phyloP scores from a whole-genome alignment of 129 eudicot species.

The Deinandra increscens region DNA sequence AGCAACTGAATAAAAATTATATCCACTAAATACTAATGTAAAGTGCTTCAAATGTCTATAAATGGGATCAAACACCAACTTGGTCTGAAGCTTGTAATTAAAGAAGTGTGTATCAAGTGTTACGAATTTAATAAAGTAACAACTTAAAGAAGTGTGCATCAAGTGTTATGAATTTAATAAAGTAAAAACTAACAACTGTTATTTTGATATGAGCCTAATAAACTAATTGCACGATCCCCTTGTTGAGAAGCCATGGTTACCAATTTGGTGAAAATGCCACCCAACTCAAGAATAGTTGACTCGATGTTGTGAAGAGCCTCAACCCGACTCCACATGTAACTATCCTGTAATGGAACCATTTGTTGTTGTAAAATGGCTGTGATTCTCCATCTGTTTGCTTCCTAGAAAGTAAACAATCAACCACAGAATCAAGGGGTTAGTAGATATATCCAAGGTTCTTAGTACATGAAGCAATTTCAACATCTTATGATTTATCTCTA shows the following conservation, averaged over 20 bases:
- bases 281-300: slow-evolving; percentile 85
- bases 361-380: slow-evolving; percentile 75
- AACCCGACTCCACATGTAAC: slow-evolving; percentile 88
- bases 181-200: background rate
- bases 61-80: no score
- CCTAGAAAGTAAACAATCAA: slow-evolving; percentile 40
- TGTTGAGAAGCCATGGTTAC: slow-evolving; percentile 95
- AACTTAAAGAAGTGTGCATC: no score
- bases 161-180: slow-evolving; percentile 12
- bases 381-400: slow-evolving; percentile 81
- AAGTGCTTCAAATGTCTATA: no score
- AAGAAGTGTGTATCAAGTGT: no score
- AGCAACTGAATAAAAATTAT: no score
- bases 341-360: slow-evolving; percentile 74
- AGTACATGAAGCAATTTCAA: background rate
- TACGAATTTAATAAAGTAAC: no score
- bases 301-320: slow-evolving; percentile 93
- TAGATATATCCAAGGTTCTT: slow-evolving; percentile 11
- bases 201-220: slow-evolving; percentile 28
- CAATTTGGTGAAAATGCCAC: slow-evolving; percentile 77
- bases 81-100: no score
- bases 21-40: no score
- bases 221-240: slow-evolving; percentile 91
- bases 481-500: background rate
- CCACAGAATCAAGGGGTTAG: slow-evolving; percentile 15